Evolutionary conservation across 2,329 filamentous ascomycete species (phyloP), one percentile per base, ranked within the genome.

Genomic region (Rhexocercosporidium sp.): DNA sequence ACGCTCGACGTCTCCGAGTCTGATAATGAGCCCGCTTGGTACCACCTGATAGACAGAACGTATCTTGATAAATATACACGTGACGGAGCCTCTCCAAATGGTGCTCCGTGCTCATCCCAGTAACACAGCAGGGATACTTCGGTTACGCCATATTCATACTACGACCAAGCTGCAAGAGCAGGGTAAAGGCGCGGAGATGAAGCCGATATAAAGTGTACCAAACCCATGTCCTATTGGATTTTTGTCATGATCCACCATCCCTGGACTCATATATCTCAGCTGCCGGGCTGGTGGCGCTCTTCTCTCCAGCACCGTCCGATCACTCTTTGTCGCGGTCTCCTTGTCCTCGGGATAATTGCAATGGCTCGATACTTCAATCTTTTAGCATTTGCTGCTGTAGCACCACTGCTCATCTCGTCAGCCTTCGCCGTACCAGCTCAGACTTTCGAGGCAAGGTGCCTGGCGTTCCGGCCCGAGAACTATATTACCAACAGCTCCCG

Each of bases 401-500:
- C 54, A 31, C 25, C 16, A 34, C 49, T 54, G 25, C 25, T 29
- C 49, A 34, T 54, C 25, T 54, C 49, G 27, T 54, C 49, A 54
- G 34, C 22, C 22, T 41, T 56, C 25, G 62, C 39, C 34, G 31
- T n/a, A 39, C 31, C 44, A 31, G 31, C 44, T 41, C 31, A 31
- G 44, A 47, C 47, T 22, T 65, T 51, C 54, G 39, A 54, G 22
- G 31, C 31, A 44, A 54, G 53, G 46, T 71, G 69, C 41, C 37
- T 64, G n/a, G 57, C 37, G 0, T 71, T 71, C 49, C 31, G 65
- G 8, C 67, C 70, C 11, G 54, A 63, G 29, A 63, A 59, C n/a
- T 64, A 66, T 37, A n/a, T 70, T 34, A 41, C 29, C 14, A 71
- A 70, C 34, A 60, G 62, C 22, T 68, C 66, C 3, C 29, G 67